Conservation (phyloP, 2,329 filamentous ascomycete genomes). For the Alternaria arborescens region DNA sequence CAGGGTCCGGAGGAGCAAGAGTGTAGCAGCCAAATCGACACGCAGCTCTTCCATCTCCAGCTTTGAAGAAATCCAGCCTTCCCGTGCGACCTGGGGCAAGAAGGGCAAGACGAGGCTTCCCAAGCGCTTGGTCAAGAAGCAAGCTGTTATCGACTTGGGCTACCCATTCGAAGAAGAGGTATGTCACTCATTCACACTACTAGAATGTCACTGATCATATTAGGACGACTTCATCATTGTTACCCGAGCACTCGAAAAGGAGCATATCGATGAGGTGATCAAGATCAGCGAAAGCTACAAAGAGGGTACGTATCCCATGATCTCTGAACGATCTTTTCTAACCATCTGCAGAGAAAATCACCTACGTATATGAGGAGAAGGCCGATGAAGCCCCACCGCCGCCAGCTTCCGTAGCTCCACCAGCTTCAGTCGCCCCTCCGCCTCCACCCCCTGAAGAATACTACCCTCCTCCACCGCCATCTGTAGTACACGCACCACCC, state of each 20-base stretch:
- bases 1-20: conserved; percentile 39
- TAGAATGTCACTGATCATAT: conserved; percentile 37
- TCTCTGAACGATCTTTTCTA: neutral
- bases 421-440: conserved; percentile 21
- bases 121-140: conserved; percentile 77
- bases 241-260: conserved; percentile 82
- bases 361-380: conserved; percentile 48
- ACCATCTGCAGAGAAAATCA: conserved; percentile 42
- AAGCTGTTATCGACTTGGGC: conserved; percentile 81
- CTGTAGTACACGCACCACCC: conserved; percentile 28
- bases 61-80: conserved; percentile 51
- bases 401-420: conserved; percentile 27
- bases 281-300: conserved; percentile 79
- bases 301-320: conserved; percentile 49
- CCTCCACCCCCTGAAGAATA: conserved; percentile 32
- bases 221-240: conserved; percentile 84
- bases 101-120: conserved; percentile 92
- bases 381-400: conserved; percentile 22
- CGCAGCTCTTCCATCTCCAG: conserved; percentile 54
- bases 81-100: conserved; percentile 52
- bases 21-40: conserved; percentile 40
- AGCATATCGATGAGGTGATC: conserved; percentile 91
- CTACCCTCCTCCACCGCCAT: conserved; percentile 26
- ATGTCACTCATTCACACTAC: conserved; percentile 36
- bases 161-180: conserved; percentile 91